Evolutionary conservation across 495 filamentous ascomycete genomes (phyloP), one percentile per base, ranked within the genome.

Genomic region (Xylaria sp.): DNA sequence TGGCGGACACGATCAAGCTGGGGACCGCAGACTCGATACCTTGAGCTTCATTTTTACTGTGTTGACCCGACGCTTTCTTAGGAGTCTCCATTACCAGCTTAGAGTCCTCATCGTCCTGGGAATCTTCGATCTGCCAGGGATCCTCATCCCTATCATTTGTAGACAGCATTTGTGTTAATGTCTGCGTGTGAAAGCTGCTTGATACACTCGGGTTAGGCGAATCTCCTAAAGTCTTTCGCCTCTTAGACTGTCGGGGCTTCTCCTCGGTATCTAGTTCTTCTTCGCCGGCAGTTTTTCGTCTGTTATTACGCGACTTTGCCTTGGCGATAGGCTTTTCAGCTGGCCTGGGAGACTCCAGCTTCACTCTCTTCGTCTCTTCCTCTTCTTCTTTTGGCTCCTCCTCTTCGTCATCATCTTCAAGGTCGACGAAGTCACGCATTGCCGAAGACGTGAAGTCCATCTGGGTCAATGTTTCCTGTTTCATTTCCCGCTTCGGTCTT

Each of bases 391-490:
- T 61, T 11, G 67, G 70, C 14, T 59, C 73, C 1, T 52, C 44
- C n/a, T 53, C 35, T 5, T 55, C 46, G 19, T 63, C 46, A 2
- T 70, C 68, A 21, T 62, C 67, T 44, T 68, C 68, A 33, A 61
- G 57, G 21, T 40, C 59, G n/a, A 70, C 46, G 19, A 67, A 62
- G 5, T 76, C 67, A 53, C 74, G 70, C 66, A 73, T 69, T 31
- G 69, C 64, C 5, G 75, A 53, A 1, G 73, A 69, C n/a, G 82
- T 74, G 53, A 81, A 85, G 67, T 79, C 79, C 72, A 86, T 82
- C 78, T 88, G 85, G 6, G 85, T 88, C 73, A 88, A 71, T 6
- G 85, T 88, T 41, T 81, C 77, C 74, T 86, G 85, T 50, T 77
- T 74, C 35, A 78, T 70, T 9, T 75, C 70, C 26, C 72, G 75